phyloP scores from a whole-genome alignment of 148 eudicot genomes.

The Amaranthus palmeri region DNA sequence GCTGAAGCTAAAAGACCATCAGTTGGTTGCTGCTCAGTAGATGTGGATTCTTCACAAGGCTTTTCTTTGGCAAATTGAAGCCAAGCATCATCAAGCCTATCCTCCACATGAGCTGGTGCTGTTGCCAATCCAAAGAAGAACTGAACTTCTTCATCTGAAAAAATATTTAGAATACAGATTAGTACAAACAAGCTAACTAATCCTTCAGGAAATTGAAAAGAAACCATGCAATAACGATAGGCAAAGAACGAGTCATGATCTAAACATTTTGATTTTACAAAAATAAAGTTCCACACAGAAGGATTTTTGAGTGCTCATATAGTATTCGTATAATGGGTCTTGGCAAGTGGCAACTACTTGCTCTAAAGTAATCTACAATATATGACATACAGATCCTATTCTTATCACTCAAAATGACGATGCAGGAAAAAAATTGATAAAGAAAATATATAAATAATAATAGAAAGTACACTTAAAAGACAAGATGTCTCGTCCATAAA shows the following conservation, averaged over 20 bases:
- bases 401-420: not conserved
- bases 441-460: no score
- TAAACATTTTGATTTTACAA: not conserved
- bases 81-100: constrained; percentile 94
- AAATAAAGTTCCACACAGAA: not conserved
- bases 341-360: not conserved
- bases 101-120: constrained; percentile 98
- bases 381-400: not conserved
- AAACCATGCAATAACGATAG: not conserved
- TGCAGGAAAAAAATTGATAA: no score
- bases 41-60: constrained; percentile 40
- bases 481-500: no score
- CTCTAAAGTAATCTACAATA: not conserved
- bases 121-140: constrained; percentile 98
- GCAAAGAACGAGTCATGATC: not conserved
- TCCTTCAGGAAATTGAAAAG: not conserved
- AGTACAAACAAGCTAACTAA: not conserved
- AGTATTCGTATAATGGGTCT: not conserved
- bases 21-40: constrained; percentile 36
- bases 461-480: no score
- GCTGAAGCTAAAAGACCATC: constrained; percentile 67
- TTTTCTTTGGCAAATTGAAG: constrained; percentile 83
- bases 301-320: not conserved
- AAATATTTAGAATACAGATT: not conserved
- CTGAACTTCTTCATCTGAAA: constrained; percentile 53